These are phyloP conservation scores for Podaxis carcinomalis DNA, from an alignment of 768 basidiomycete species.

Conservation along the genomic window DNA sequence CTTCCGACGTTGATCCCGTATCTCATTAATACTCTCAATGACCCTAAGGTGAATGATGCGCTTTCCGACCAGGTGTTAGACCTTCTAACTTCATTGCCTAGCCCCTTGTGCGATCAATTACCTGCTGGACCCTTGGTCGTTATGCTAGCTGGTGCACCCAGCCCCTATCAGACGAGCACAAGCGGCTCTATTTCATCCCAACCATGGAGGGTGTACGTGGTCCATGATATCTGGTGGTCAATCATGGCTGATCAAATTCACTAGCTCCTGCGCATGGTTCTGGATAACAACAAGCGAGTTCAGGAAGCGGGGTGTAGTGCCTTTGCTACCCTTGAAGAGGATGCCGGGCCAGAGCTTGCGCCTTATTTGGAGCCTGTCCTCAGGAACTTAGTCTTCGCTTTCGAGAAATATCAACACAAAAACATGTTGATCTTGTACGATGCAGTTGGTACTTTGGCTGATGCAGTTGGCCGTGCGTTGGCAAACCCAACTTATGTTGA, in stretches of 20 bases:
- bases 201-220: constrained; percentile 90
- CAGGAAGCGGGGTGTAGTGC: constrained; percentile 99
- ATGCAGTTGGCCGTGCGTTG: constrained; percentile 88
- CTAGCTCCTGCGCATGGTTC: constrained; percentile 95
- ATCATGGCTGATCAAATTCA: not conserved
- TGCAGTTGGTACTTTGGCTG: constrained; percentile 97
- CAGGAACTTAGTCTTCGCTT: constrained; percentile 92
- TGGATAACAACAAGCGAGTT: constrained; percentile 98
- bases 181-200: constrained; percentile 87
- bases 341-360: constrained; percentile 84
- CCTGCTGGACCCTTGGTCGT: constrained; percentile 98
- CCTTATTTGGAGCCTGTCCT: constrained; percentile 95
- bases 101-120: constrained; percentile 97
- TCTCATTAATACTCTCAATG: constrained; percentile 83
- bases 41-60: constrained; percentile 71
- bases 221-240: constrained; percentile 3
- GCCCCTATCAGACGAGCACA: constrained; percentile 80
- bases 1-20: constrained; percentile 91
- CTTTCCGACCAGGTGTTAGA: constrained; percentile 5
- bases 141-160: constrained; percentile 98
- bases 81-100: constrained; percentile 26
- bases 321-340: constrained; percentile 97
- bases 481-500: constrained; percentile 86
- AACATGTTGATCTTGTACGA: constrained; percentile 98
- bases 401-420: constrained; percentile 98